Conservation (phyloP, 108 stramenopile genomes). For the Skeletonema marinoi region DNA sequence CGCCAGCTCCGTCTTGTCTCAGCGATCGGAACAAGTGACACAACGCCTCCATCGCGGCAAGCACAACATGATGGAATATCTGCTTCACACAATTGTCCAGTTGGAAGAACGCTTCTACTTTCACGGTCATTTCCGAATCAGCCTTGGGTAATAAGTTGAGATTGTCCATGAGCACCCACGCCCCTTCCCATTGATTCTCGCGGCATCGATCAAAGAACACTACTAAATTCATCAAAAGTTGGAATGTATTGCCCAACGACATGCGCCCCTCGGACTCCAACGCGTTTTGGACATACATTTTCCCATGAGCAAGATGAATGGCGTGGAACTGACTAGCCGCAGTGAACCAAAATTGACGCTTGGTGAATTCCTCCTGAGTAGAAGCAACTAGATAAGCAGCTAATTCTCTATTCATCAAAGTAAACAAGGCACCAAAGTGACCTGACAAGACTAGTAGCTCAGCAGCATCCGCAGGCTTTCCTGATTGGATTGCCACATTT, state of each 20-base stretch:
- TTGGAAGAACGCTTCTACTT: conserved; percentile 38
- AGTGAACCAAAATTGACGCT: conserved; percentile 66
- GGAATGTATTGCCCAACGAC: conserved; percentile 59
- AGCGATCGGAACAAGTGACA: conserved; percentile 40
- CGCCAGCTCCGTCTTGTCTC: conserved; percentile 15
- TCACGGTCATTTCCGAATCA: conserved; percentile 42
- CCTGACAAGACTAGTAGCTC: conserved; percentile 56
- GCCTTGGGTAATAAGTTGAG: conserved; percentile 34
- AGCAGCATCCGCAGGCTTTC: conserved; percentile 50
- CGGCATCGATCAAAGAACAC: conserved; percentile 65
- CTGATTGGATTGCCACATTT: conserved; percentile 31
- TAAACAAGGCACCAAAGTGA: conserved; percentile 46
- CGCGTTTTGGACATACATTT: conserved; percentile 57
- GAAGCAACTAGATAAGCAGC: conserved; percentile 48
- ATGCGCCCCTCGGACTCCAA: conserved; percentile 61
- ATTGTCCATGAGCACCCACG: conserved; percentile 46
- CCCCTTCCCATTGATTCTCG: conserved; percentile 56
- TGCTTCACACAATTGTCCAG: conserved; percentile 35
- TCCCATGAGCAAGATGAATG: conserved; percentile 50
- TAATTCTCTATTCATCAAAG: conserved; percentile 57
- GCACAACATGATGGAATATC: conserved; percentile 48
- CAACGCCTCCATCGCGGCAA: conserved; percentile 49
- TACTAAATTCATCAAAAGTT: conserved; percentile 67
- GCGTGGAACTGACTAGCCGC: conserved; percentile 56
- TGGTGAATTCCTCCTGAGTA: conserved; percentile 41